Conservation (phyloP, 371 early-diverging fungal genomes). For the Rhizopus delemar region DNA sequence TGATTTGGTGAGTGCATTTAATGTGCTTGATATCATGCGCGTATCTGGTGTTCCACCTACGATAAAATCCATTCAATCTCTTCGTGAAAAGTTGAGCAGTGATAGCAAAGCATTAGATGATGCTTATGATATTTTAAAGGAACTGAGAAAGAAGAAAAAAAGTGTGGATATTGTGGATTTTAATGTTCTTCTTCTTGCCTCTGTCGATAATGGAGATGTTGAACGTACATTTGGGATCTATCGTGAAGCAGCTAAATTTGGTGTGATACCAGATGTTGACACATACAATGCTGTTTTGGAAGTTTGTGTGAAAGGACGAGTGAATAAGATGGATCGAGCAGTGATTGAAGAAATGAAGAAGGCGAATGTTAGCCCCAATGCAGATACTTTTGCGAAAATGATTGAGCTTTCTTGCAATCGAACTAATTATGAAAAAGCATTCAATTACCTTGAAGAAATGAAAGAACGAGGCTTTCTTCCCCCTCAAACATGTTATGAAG, state of each 20-base stretch:
- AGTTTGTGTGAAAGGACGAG: constrained; percentile 55
- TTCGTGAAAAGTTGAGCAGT: constrained; percentile 25
- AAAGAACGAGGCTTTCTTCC: constrained; percentile 69
- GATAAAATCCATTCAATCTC: constrained; percentile 43
- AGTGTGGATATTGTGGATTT: constrained; percentile 61
- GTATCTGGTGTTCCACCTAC: constrained; percentile 50
- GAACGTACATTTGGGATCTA: constrained; percentile 59
- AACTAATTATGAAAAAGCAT: constrained; percentile 74
- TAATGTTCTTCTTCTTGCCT: constrained; percentile 63
- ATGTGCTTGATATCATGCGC: constrained; percentile 69
- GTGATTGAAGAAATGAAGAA: constrained; percentile 60
- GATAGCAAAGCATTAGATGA: constrained; percentile 44
- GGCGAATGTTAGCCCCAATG: constrained; percentile 54
- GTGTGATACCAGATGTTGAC: constrained; percentile 54
- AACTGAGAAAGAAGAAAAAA: constrained; percentile 49
- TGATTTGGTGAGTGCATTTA: constrained; percentile 65
- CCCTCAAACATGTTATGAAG: constrained; percentile 52
- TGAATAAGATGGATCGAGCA: constrained; percentile 57
- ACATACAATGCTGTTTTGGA: constrained; percentile 67
- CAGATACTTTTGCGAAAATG: constrained; percentile 63
- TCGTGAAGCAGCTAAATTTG: constrained; percentile 51
- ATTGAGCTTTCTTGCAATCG: constrained; percentile 55
- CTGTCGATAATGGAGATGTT: constrained; percentile 52
- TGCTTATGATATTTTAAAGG: constrained; percentile 57
- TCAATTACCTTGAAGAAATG: constrained; percentile 77